Percentiles rank a stretch among this genome's conserved stretches.
Evolutionary conservation across 2,329 filamentous ascomycete genomes (phyloP).

Genomic region (Botrytis sinoallii): DNA sequence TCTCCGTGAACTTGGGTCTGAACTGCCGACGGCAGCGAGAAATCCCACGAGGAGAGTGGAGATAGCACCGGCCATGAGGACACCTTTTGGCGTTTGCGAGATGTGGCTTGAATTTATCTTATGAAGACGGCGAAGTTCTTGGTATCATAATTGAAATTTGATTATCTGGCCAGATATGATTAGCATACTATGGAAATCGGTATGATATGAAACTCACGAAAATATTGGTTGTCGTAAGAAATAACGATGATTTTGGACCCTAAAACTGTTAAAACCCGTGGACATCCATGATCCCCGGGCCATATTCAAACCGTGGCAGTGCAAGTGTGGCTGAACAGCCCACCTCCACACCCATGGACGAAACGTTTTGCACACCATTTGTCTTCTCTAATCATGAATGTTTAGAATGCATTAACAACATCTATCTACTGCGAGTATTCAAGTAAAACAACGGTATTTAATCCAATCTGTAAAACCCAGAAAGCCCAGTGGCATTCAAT

Average conservation of each 20-base stretch:
- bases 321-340: background rate
- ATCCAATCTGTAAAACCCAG: background rate
- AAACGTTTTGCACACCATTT: background rate
- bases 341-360: background rate
- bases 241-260: background rate
- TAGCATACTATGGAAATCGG: background rate
- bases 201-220: background rate
- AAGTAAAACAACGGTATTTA: background rate
- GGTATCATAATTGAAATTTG: background rate
- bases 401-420: background rate
- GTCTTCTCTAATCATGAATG: background rate
- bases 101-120: background rate
- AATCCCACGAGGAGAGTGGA: conserved; percentile 10
- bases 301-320: background rate
- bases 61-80: conserved; percentile 38
- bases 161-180: background rate
- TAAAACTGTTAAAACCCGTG: background rate
- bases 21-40: background rate
- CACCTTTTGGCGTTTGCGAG: conserved; percentile 8
- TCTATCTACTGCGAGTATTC: background rate
- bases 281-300: no score
- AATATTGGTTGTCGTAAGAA: background rate
- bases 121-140: background rate
- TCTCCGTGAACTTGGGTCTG: background rate
- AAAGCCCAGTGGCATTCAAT: background rate